Base-by-base conservation (phyloP, 768 basidiomycete species). In the Ramaria rubella region DNA sequence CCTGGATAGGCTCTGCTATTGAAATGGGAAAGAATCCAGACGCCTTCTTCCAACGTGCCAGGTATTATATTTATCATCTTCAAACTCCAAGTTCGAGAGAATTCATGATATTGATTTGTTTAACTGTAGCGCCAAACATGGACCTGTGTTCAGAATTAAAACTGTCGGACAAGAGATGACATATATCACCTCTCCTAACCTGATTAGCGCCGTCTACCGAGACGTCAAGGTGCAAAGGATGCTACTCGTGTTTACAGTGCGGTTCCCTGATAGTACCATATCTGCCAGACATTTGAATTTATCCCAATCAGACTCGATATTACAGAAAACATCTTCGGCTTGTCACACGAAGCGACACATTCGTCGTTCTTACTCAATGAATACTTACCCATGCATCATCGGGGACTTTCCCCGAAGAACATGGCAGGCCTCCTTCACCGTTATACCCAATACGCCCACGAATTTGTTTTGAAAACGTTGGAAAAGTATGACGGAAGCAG, bases 1-100 rank as follows among this genome's bases (percentile, higher is more conserved):
- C 63, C 55, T 64, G 64, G 63, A 15, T 65, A 2, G 63, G 64
- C 23, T 58, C 63, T 23, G 61, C 63, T 1, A 19, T 65, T 5
- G 36, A 40, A 24, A 42, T 66, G 40, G 62, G 63, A 19, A 59
- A 42, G 44, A 53, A 63, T 31, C 62, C 64, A 14, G 65, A 66
- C 36, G 49, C n/a, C 0, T 62, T 66, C 38, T 63, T 65, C 44
- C 38, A 30, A 19, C 57, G 43, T 24, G 60, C 60, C 38, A 55
- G 52, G 64, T 64, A 50, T 19, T 53, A 55, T 31, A 9, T 17
- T 34, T 34, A 14, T 23, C 5, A 9, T 30, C 33, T 15, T 9
- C 30, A 42, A 30, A 7, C 34, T 55, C 9, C 19, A n/a, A 7
- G 14, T 23, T 5, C 11, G 8, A 19, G n/a, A n/a, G n/a, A n/a